These are phyloP conservation scores for Trichosporon sp. DNA, from an alignment of 1,284 basidiomycete genomes.

Conservation along the genomic window DNA sequence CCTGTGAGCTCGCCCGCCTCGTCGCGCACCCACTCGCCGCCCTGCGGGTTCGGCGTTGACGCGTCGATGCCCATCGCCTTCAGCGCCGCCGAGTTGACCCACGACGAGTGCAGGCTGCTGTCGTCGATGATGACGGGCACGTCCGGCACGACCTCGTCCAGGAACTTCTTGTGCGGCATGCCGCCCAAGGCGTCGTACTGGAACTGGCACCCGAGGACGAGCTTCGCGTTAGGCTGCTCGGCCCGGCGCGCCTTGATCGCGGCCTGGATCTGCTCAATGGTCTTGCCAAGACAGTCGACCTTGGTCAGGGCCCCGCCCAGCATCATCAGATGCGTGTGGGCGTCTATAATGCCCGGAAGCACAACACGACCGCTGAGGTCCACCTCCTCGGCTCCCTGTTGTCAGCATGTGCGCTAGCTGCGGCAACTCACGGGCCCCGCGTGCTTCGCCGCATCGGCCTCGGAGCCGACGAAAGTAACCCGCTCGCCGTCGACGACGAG, in stretches of 20 bases:
- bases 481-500: slow-evolving; percentile 23
- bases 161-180: slow-evolving; percentile 20
- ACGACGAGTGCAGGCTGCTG: slow-evolving; percentile 28
- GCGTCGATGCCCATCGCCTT: slow-evolving; percentile 23
- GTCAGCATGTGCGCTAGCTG: neutral
- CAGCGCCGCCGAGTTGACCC: slow-evolving; percentile 33
- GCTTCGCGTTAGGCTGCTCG: slow-evolving; percentile 10
- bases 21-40: slow-evolving; percentile 32
- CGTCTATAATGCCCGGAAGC: slow-evolving; percentile 36
- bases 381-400: neutral
- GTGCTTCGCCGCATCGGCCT: neutral
- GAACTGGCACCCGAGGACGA: slow-evolving; percentile 27
- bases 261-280: slow-evolving; percentile 20
- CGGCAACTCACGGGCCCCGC: neutral
- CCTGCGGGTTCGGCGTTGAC: slow-evolving; percentile 25
- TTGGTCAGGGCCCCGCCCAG: slow-evolving; percentile 27
- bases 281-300: slow-evolving; percentile 21
- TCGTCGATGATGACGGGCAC: slow-evolving; percentile 36
- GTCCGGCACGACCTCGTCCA: slow-evolving; percentile 29
- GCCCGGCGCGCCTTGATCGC: slow-evolving; percentile 11
- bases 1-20: slow-evolving; percentile 29
- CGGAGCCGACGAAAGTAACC: slow-evolving; percentile 21
- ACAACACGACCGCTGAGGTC: slow-evolving; percentile 28
- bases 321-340: slow-evolving; percentile 33
- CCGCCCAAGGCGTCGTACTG: slow-evolving; percentile 27